phyloP scores from a whole-genome alignment of 1,284 basidiomycete species.

The Tilletia walkeri region DNA sequence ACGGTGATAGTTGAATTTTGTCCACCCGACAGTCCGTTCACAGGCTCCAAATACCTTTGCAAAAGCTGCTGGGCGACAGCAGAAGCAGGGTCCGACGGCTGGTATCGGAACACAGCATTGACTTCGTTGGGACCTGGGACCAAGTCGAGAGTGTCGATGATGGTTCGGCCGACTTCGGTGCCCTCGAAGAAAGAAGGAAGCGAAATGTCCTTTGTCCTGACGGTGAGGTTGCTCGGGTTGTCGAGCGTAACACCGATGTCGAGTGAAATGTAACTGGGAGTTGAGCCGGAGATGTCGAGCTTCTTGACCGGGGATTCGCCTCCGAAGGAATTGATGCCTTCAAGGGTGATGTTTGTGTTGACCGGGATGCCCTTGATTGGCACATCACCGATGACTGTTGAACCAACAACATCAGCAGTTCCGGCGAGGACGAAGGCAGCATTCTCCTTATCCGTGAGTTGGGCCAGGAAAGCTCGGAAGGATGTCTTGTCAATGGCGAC shows the following conservation, averaged over 20 bases:
- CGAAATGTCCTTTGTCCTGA: constrained; percentile 65
- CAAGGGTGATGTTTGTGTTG: constrained; percentile 63
- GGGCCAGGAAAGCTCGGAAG: constrained; percentile 65
- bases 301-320: constrained; percentile 65
- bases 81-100: constrained; percentile 67
- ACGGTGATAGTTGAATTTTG: constrained; percentile 23
- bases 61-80: constrained; percentile 63
- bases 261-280: constrained; percentile 31
- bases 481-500: constrained; percentile 63
- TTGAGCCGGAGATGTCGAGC: constrained; percentile 40
- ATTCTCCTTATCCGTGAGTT: constrained; percentile 62
- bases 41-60: constrained; percentile 49
- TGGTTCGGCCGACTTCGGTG: constrained; percentile 56
- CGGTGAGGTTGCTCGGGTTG: constrained; percentile 61
- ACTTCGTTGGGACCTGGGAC: constrained; percentile 65
- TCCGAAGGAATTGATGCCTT: constrained; percentile 58
- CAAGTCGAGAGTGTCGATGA: constrained; percentile 60
- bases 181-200: constrained; percentile 66
- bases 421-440: constrained; percentile 64
- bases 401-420: constrained; percentile 65
- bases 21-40: constrained; percentile 34
- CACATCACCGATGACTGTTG: constrained; percentile 68
- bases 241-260: constrained; percentile 33
- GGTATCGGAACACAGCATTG: constrained; percentile 68
- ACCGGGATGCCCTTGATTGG: constrained; percentile 69